Conservation (phyloP, 2,329 filamentous ascomycete species). For the Neonectria ditissima region DNA sequence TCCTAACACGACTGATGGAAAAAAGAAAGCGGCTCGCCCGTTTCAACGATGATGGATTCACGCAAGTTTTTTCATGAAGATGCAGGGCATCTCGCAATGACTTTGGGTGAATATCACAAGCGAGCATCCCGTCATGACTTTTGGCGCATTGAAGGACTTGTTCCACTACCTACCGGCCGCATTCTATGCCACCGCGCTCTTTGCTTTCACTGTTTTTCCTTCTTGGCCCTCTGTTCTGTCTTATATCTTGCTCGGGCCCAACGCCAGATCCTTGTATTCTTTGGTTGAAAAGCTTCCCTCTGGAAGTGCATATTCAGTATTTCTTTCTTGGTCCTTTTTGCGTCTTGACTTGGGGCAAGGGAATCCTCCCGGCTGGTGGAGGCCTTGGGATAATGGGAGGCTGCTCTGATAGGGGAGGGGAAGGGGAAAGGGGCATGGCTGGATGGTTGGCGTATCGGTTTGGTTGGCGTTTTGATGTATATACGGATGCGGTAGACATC, state of each 20-base stretch:
- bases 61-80: conserved; percentile 45
- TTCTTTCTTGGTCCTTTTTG: not conserved
- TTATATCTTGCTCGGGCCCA: conserved; percentile 28
- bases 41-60: conserved; percentile 44
- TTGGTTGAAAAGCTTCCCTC: conserved; percentile 13
- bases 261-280: conserved; percentile 27
- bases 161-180: not conserved
- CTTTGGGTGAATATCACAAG: conserved; percentile 41
- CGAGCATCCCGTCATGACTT: conserved; percentile 25
- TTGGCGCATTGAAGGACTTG: conserved; percentile 16
- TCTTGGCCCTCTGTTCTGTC: conserved; percentile 16
- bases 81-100: conserved; percentile 46
- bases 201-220: conserved; percentile 2
- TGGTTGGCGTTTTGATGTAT: conserved; percentile 41
- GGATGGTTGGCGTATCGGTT: conserved; percentile 16
- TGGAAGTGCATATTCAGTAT: conserved; percentile 22
- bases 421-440: conserved; percentile 7
- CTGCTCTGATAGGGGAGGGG: conserved; percentile 7
- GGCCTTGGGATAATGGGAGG: conserved; percentile 29
- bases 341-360: not conserved
- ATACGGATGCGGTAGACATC: conserved; percentile 41
- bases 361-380: conserved; percentile 12
- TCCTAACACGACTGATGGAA: conserved; percentile 38
- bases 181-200: conserved; percentile 3
- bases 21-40: conserved; percentile 28